Base-by-base conservation (phyloP, 2,329 filamentous ascomycete species). In the Neonectria neomacrospora region DNA sequence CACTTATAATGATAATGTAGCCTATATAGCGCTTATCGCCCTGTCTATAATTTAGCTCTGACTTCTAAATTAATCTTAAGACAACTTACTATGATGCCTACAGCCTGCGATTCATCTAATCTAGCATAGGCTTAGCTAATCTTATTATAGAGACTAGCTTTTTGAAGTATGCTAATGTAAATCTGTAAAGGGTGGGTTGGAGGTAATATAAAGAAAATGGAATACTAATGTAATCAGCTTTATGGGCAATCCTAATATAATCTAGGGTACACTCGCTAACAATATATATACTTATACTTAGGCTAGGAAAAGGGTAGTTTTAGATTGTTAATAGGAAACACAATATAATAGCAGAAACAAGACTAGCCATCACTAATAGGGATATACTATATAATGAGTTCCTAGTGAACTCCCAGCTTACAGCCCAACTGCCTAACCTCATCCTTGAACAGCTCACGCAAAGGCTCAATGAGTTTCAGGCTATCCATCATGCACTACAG, bases 401-500 rank as follows among this genome's bases (percentile, higher is more conserved):
- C n/a, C 14, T 42, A 70, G 57, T 78, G 70, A 34, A 80, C 75
- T 4, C 70, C 67, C 3, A 80, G 64, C 48, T 77, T 67, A 2
- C 73, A 70, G 12, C 75, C 76, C 28, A 79, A 64, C 2, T 59
- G 70, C 42, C 76, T 67, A 2, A 78, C 92, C 80, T 96, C 92
- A 71, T 96, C 91, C 77, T 96, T 96, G 86, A 94, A 95, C 18
- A 50, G 23, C 23, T 62, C 30, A n/a, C 42, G 47, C 11, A 60
- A 30, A 12, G 39, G 41, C 59, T 64, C n/a, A 12, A 39, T 62
- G 60, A 18, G 18, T n/a, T 50, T 37, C 45, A 58, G 6, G 26
- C 45, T 34, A n/a, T n/a, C n/a, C n/a, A n/a, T n/a, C 41, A 51
- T 61, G 32, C 41, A 42, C 58, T 61, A 58, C 16, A 62, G 64